Evolutionary conservation across 2,329 filamentous ascomycete species (phyloP).

Genomic region (Fusarium sp.): DNA sequence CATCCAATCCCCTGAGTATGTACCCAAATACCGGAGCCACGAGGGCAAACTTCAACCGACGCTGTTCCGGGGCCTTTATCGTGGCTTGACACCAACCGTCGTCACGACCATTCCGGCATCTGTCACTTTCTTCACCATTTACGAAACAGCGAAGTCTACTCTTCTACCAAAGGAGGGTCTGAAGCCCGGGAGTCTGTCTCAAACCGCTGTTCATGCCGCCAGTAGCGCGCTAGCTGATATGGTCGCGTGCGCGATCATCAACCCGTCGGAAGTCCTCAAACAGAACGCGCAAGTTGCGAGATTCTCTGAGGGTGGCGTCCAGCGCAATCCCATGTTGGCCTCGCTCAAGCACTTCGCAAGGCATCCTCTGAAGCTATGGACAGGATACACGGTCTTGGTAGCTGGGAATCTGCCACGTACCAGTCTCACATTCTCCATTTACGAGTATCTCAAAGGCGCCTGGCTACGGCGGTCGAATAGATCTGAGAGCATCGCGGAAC

Average conservation of each 20-base stretch:
- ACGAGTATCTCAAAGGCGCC: constrained; percentile 16
- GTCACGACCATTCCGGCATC: constrained; percentile 24
- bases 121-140: constrained; percentile 22
- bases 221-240: constrained; percentile 26
- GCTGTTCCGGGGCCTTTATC: constrained; percentile 15
- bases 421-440: constrained; percentile 21
- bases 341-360: constrained; percentile 15
- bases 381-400: constrained; percentile 18
- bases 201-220: constrained; percentile 6
- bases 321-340: background rate
- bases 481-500: background rate
- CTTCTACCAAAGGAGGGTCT: background rate
- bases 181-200: background rate
- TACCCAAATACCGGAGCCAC: constrained; percentile 1
- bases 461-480: background rate
- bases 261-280: constrained; percentile 25
- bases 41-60: constrained; percentile 4
- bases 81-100: constrained; percentile 12
- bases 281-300: constrained; percentile 22
- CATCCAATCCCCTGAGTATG: constrained; percentile 18
- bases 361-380: constrained; percentile 20
- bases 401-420: constrained; percentile 26
- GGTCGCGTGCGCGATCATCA: constrained; percentile 24
- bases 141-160: constrained; percentile 8
- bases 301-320: background rate